Percentiles rank a stretch among this genome's conserved stretches.
These are phyloP conservation scores for Sporisorium sorghi DNA, from an alignment of 1,284 basidiomycete genomes.

Conservation along the genomic window DNA sequence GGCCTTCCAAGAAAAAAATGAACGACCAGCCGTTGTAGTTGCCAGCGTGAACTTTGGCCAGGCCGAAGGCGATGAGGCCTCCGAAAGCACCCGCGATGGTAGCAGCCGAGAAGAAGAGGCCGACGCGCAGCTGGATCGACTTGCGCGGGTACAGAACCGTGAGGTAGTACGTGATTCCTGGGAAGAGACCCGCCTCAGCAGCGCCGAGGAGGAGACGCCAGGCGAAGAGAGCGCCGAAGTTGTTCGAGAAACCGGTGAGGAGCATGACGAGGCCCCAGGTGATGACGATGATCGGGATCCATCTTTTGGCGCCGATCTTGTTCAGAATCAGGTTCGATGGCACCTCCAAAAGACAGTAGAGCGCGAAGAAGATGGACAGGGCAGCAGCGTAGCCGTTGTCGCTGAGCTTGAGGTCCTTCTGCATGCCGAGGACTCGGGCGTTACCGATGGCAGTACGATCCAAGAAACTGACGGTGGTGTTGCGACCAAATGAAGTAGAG, in stretches of 20 bases:
- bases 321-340: slow-evolving; percentile 76
- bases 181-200: slow-evolving; percentile 61
- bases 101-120: slow-evolving; percentile 61
- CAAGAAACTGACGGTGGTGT: too few relatives aligned
- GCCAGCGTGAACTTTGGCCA: slow-evolving; percentile 61
- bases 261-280: slow-evolving; percentile 71
- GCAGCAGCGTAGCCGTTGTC: slow-evolving; percentile 72
- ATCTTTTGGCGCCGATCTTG: slow-evolving; percentile 69
- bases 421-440: slow-evolving; percentile 73
- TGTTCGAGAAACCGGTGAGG: slow-evolving; percentile 70
- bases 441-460: slow-evolving; percentile 86
- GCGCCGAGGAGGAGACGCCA: slow-evolving; percentile 70
- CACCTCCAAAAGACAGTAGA: slow-evolving; percentile 79
- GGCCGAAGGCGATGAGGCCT: slow-evolving; percentile 64
- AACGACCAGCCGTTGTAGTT: slow-evolving; percentile 39
- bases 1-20: slow-evolving; percentile 73
- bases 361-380: slow-evolving; percentile 71
- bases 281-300: slow-evolving; percentile 66
- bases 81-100: slow-evolving; percentile 72
- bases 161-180: slow-evolving; percentile 51
- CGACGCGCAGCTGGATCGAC: slow-evolving; percentile 54
- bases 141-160: slow-evolving; percentile 51
- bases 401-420: slow-evolving; percentile 57
- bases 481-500: too few relatives aligned
- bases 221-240: slow-evolving; percentile 68